Evolutionary conservation across 2,329 filamentous ascomycete species (phyloP), one percentile per base, ranked within the genome.

Genomic region (Catunica adiposa): DNA sequence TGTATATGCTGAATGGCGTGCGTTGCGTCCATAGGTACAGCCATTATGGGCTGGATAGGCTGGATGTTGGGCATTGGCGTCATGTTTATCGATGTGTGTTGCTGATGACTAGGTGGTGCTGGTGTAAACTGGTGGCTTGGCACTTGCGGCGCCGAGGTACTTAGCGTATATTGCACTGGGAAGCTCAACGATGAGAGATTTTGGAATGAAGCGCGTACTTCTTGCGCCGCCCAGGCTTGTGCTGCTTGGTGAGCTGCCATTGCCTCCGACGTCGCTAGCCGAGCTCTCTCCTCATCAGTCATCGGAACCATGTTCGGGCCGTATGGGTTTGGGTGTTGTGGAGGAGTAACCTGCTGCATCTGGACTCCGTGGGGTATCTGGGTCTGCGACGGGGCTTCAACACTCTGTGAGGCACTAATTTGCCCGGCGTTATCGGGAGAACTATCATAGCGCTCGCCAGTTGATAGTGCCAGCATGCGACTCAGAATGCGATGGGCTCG

Each of bases 401-500:
- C 25, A 3, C 29, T 34, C 11, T 54, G 37, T 5, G n/a, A 40
- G 4, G 17, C 29, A 25, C 42, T 50, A 14, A 47, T 34, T 25
- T 55, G 53, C 9, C 20, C 26, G n/a, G 53, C 44, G 2, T 40
- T 23, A 26, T 64, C 64, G 0, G 63, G 63, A 25, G 61, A 63
- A 53, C 54, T 61, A 7, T 62, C 61, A 22, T 62, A 63, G 4
- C 60, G 56, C 3, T 60, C 54, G 3, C 63, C 63, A 0, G 63
- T 63, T 1, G 64, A 62, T 31, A 63, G 52, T 42, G 54, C 60
- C n/a, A 68, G 59, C 63, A 68, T 65, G 20, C 62, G 62, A 20
- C 61, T 62, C 7, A 67, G 55, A 40, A 66, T 65, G 34, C 64
- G 63, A 60, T 64, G 66, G 1, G 62, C 65, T 23, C 63, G 59